Percentiles rank a stretch among this genome's conserved stretches.
These are phyloP conservation scores for Ceratocystis harringtonii DNA, from an alignment of 2,329 filamentous ascomycete species.

Conservation along the genomic window DNA sequence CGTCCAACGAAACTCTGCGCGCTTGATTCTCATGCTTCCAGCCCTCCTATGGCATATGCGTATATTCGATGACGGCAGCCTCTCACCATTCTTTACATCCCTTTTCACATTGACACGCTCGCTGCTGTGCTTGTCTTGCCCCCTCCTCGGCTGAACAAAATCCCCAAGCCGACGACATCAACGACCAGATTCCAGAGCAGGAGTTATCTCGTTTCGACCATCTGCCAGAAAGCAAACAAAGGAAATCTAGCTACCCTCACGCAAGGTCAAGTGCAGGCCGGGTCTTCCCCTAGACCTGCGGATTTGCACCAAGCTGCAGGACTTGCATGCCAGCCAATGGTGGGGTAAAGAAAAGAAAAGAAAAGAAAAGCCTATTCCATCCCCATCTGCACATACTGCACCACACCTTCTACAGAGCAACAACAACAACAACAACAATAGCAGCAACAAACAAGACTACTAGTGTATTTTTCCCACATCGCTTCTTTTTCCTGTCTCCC, in stretches of 20 bases:
- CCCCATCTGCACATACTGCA: background rate
- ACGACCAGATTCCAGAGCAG: too few relatives aligned
- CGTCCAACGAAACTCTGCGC: background rate
- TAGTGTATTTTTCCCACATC: background rate
- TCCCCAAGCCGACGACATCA: too few relatives aligned
- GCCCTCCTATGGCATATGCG: background rate
- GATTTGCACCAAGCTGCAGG: background rate
- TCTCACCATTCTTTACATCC: background rate
- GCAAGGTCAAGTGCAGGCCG: background rate
- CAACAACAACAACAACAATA: background rate
- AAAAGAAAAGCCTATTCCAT: too few relatives aligned
- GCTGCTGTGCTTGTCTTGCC: background rate
- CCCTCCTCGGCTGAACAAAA: too few relatives aligned
- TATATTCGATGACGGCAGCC: background rate
- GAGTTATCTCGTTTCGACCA: too few relatives aligned
- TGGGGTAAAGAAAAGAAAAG: constrained; percentile 9
- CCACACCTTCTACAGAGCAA: background rate
- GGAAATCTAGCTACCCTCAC: too few relatives aligned
- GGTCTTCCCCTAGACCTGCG: background rate
- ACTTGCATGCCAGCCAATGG: constrained; percentile 6
- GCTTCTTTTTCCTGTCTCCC: background rate
- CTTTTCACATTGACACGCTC: background rate
- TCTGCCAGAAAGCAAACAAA: too few relatives aligned
- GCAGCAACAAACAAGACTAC: constrained; percentile 2
- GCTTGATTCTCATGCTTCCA: background rate